phyloP scores from a whole-genome alignment of 2,329 filamentous ascomycete genomes.

The Myriosclerotinia curreyana region DNA sequence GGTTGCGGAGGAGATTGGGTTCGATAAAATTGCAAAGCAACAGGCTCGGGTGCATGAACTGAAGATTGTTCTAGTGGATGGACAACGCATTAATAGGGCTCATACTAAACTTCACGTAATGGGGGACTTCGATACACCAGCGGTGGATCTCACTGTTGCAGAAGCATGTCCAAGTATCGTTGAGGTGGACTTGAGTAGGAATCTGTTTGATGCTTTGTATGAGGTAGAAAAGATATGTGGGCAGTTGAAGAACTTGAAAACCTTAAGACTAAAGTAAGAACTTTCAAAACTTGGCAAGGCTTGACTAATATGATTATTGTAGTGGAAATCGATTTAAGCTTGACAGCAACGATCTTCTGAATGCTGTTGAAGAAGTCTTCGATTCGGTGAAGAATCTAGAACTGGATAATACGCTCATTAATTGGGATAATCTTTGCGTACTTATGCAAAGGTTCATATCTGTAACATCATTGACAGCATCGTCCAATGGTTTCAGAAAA shows the following conservation, averaged over 20 bases:
- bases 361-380: constrained; percentile 45
- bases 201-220: constrained; percentile 67
- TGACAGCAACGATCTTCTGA: constrained; percentile 5
- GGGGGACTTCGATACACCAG: neutral
- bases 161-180: constrained; percentile 63
- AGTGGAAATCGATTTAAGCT: constrained; percentile 71
- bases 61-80: constrained; percentile 78
- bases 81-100: constrained; percentile 56
- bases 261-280: constrained; percentile 68
- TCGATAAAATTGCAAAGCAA: constrained; percentile 83
- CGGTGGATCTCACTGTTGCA: constrained; percentile 41
- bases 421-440: constrained; percentile 61
- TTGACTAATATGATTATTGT: constrained; percentile 22
- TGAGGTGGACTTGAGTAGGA: constrained; percentile 82
- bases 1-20: constrained; percentile 88
- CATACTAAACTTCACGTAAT: constrained; percentile 29
- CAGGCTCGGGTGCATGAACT: constrained; percentile 76
- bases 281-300: neutral
- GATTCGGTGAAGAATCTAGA: constrained; percentile 56
- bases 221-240: constrained; percentile 69
- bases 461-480: constrained; percentile 51
- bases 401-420: constrained; percentile 64
- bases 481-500: constrained; percentile 55
- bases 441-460: constrained; percentile 53
- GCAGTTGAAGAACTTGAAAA: constrained; percentile 63